Percentiles rank a stretch among this genome's conserved stretches.
Conservation (phyloP, 495 filamentous ascomycete species). For the Aspergillus avenaceus region DNA sequence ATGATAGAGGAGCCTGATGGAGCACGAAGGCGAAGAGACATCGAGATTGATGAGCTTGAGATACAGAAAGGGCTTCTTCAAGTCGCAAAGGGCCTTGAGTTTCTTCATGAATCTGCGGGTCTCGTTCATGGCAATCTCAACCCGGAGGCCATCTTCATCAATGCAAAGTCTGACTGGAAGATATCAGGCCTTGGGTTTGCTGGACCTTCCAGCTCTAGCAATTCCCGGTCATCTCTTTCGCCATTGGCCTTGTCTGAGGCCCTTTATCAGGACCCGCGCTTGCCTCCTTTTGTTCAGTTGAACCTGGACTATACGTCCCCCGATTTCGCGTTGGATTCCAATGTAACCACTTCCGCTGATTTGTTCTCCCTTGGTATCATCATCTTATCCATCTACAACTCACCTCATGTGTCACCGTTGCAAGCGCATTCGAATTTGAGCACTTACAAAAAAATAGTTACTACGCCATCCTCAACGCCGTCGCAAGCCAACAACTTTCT, state of each 20-base stretch:
- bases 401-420: conserved; percentile 81
- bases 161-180: conserved; percentile 98
- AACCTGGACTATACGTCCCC: conserved; percentile 91
- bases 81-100: conserved; percentile 90
- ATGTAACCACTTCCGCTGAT: conserved; percentile 74
- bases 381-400: conserved; percentile 87
- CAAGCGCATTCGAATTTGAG: conserved; percentile 73
- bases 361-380: conserved; percentile 91
- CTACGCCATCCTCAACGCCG: conserved; percentile 70
- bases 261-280: conserved; percentile 77
- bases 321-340: conserved; percentile 86
- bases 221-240: conserved; percentile 61
- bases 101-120: conserved; percentile 92
- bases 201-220: conserved; percentile 66
- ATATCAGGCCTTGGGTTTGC: conserved; percentile 90
- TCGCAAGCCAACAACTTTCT: conserved; percentile 78
- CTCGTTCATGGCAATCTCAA: conserved; percentile 93
- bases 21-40: conserved; percentile 66
- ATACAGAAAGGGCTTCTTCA: conserved; percentile 95
- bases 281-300: conserved; percentile 80
- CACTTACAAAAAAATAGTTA: conserved; percentile 77
- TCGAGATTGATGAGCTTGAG: conserved; percentile 96
- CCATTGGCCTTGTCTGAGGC: conserved; percentile 78
- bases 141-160: conserved; percentile 91
- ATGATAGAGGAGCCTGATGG: conserved; percentile 79